Conservation (phyloP, 108 stramenopile species). For the Epithemia pelagica region DNA sequence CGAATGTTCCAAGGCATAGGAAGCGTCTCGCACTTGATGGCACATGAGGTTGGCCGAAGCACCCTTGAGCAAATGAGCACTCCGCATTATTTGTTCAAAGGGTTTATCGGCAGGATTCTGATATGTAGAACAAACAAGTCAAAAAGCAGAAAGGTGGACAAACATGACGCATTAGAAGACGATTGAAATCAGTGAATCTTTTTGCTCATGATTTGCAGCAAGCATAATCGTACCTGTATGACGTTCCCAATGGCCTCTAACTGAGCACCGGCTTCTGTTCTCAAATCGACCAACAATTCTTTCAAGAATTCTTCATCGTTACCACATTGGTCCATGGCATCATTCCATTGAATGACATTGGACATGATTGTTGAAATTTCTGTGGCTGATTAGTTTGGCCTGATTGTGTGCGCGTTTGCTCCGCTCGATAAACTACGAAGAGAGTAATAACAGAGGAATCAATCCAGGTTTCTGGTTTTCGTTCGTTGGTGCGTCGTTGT, state of each 20-base stretch:
- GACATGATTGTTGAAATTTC: no score
- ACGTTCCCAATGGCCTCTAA: constrained; percentile 61
- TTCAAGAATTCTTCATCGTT: constrained; percentile 88
- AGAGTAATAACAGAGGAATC: no score
- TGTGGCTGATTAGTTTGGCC: no score
- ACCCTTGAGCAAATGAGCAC: constrained; percentile 88
- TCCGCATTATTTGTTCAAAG: constrained; percentile 64
- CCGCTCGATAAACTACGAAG: no score
- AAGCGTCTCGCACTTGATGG: constrained; percentile 52
- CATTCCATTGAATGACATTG: constrained; percentile 82
- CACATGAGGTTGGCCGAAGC: constrained; percentile 92
- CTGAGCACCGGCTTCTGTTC: constrained; percentile 74
- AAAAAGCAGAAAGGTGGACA: constrained; percentile 5
- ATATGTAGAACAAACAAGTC: constrained; percentile 12
- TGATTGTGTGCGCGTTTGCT: no score
- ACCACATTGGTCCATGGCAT: constrained; percentile 90
- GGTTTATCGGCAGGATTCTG: constrained; percentile 48
- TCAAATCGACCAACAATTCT: constrained; percentile 80
- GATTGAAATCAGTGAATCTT: not conserved
- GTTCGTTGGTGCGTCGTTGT: no score
- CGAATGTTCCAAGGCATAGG: constrained; percentile 60
- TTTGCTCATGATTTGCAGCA: not conserved
- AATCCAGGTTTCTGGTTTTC: no score
- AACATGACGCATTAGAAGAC: not conserved
- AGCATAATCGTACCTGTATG: constrained; percentile 59